Base-by-base conservation (phyloP, 129 eudicot genomes). In the Tagetes patula region DNA sequence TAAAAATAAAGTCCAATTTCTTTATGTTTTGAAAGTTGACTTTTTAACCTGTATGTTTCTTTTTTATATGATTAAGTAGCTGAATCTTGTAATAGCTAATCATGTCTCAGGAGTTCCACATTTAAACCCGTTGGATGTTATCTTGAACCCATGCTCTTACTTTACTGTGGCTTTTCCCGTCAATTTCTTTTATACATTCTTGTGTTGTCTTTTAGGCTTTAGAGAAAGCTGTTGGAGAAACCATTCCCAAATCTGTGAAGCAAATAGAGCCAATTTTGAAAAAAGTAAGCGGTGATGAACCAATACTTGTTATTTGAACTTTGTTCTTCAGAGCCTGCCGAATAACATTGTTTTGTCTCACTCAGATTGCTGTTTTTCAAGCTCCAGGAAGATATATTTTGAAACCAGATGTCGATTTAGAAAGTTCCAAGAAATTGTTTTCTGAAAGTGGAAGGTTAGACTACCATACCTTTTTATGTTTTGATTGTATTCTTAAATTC, bases 351-450 rank as follows among this genome's bases (percentile, higher is more conserved):
- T 56, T 4, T 36, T 46, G 56, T 69, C 52, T 75, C 34, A 53
- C 80, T 71, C 81, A 95, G 99, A 85, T 95, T 75, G 99, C 99
- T 43, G 83, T 68, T 74, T 81, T 74, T 73, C 89, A 86, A 76
- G 81, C 96, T 80, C 85, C 95, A 6, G 99, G 97, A 76, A 91
- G 83, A 85, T 95, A 95, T 80, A 40, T 86, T 75, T 73, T 95
- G 84, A 95, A 86, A 78, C 81, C 89, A 8, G 95, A 79, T 80
- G 79, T 75, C 20, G 96, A 88, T 63, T 70, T 76, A 79, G 96
- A 85, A 74, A 74, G 75, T 82, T 71, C 54, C 37, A 90, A 82
- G 83, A 86, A 82, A 77, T 78, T 82, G 54, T 62, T 70, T 8
- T 64, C 86, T 4, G 86, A 84, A 80, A 81, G 79, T 82, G 89